Evolutionary conservation across 768 basidiomycete species (phyloP).

Genomic region (Cytidiella melzeri): DNA sequence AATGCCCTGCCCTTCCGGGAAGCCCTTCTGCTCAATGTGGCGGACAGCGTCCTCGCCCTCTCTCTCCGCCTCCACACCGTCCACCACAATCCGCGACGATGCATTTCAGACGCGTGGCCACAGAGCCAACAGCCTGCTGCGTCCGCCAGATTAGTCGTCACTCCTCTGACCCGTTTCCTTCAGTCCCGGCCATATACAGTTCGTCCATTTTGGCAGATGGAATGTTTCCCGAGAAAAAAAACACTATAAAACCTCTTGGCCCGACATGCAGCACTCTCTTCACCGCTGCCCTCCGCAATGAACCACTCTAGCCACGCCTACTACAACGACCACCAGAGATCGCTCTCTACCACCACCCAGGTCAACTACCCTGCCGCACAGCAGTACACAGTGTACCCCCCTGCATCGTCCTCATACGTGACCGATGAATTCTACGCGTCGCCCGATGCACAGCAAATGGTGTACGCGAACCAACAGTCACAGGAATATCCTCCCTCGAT

Average conservation of each 20-base stretch:
- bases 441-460: background rate
- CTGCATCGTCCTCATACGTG: background rate
- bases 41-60: background rate
- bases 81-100: too few relatives aligned
- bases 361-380: slow-evolving; percentile 8
- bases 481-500: background rate
- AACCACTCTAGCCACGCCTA: slow-evolving; percentile 7
- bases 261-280: slow-evolving; percentile 3
- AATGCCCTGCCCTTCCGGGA: slow-evolving; percentile 6
- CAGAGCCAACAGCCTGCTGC: too few relatives aligned
- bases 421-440: slow-evolving; percentile 2
- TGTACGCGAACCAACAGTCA: background rate
- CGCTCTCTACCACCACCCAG: slow-evolving; percentile 7
- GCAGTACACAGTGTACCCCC: slow-evolving; percentile 6
- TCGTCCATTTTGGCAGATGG: slow-evolving; percentile 8
- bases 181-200: background rate
- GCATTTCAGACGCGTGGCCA: too few relatives aligned
- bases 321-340: slow-evolving; percentile 7
- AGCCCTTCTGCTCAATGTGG: background rate
- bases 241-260: background rate
- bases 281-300: slow-evolving; percentile 5
- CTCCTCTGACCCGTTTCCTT: background rate
- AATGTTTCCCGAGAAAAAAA: slow-evolving; percentile 11
- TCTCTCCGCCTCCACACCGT: too few relatives aligned
- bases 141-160: too few relatives aligned